Base-by-base conservation (phyloP, 2,329 filamentous ascomycete species). In the Calonectria henricotiae region DNA sequence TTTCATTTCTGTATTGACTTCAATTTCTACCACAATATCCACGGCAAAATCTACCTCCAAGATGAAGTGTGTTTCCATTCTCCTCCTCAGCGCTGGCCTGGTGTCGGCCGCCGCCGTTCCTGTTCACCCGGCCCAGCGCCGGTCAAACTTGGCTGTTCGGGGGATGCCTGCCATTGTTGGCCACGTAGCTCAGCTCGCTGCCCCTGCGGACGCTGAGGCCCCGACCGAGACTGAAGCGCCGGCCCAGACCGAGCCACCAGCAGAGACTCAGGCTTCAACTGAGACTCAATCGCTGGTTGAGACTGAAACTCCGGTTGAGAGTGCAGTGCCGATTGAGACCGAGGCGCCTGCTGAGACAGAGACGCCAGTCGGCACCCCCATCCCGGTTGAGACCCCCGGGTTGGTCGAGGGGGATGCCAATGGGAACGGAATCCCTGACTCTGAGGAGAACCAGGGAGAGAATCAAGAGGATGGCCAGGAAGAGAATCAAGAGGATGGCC, bases 1-100 rank as follows among this genome's bases (percentile, higher is more conserved):
- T 23, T 13, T 58, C 51, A 51, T 58, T 58, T 58, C 51, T 58
- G 51, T 41, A 58, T 58, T 58, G 51, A 58, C 25, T 58, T 58
- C 51, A 58, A 32, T 23, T 13, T 23, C 13, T 39, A 39, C 77
- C 75, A 2, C 32, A 39, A 25, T 20, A 11, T 20, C 23, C 13
- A 37, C 32, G 1, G 0, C n/a, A 15, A 23, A 12, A 23, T 47
- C 5, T 39, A 58, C 32, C 35, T 5, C n/a, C 32, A 58, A 58
- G 15, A 58, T 58, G 51, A 58, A 58, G 51, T 58, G 32, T 37
- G 35, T 58, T 58, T 58, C 32, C 4, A 39, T 58, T 2, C 20
- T 58, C 51, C 32, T 55, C 11, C 35, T 58, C 20, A 37, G 32
- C 12, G 32, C 20, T 6, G 51, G 51, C 51, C 51, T 58, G 51